Evolutionary conservation across 495 filamentous ascomycete species (phyloP), one percentile per base, ranked within the genome.

Genomic region (Cetradonia linearis): DNA sequence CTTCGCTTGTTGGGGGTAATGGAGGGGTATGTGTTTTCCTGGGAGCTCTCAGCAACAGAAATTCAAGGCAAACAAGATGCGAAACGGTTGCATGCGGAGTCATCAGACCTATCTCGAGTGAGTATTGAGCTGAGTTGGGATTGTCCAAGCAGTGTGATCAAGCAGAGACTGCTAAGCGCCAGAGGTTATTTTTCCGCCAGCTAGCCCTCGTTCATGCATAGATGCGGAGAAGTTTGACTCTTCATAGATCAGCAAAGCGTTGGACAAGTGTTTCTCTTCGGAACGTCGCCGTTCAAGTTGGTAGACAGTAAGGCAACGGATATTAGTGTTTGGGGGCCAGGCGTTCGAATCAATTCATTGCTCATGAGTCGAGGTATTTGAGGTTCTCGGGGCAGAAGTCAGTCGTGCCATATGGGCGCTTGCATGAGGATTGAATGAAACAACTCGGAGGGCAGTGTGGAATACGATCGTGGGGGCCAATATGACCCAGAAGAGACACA

Each of bases 341-440:
- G 50, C 50, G 18, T 34, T 34, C 5, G 18, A 31, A 13, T 36
- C 2, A 28, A 1, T 54, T 14, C 13, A 20, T 9, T 11, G 11
- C 18, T 54, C 50, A 31, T 3, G 50, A 36, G 5, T 13, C 20
- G 30, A 33, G 10, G 31, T 53, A n/a, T 53, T 23, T 36, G n/a
- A 34, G 16, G 31, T 25, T 20, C 31, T 33, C 30, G 28, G 50
- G 20, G n/a, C 30, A 54, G 31, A 34, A 34, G 30, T 54, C 16
- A 54, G 31, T 54, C 31, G 30, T 54, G 50, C 50, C 50, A 31
- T n/a, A 36, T 9, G 11, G 50, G 28, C 20, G 13, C 50, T 34
- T 54, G 31, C 30, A 54, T 28, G 5, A 54, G 50, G 50, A 54
- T 54, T 36, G 16, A 27, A 53, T 54, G 50, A 54, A 54, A 54